These are phyloP conservation scores for Lecanoromycetidae sp. DNA, from an alignment of 2,329 filamentous ascomycete species.

Conservation along the genomic window DNA sequence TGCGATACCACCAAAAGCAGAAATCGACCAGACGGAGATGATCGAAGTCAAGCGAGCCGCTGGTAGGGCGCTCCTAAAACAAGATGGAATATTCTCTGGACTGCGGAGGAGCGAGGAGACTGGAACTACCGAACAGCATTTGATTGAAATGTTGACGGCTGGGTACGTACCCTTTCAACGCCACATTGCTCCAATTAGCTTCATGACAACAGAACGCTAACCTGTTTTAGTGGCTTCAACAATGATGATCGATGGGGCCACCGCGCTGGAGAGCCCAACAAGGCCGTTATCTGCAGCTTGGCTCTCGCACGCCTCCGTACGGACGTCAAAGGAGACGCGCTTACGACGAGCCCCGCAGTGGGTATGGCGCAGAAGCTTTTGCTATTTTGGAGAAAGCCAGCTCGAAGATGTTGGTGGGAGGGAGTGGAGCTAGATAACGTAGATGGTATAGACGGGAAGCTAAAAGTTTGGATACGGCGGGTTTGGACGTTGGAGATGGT, in stretches of 20 bases:
- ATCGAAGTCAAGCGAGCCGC: conserved; percentile 90
- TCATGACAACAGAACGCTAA: conserved; percentile 17
- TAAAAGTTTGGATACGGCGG: conserved; percentile 96
- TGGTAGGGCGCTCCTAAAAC: conserved; percentile 69
- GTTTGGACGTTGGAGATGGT: conserved; percentile 98
- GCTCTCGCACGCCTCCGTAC: conserved; percentile 85
- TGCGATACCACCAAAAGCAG: conserved; percentile 72
- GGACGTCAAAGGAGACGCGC: conserved; percentile 65
- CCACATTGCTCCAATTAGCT: no score
- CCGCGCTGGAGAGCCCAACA: conserved; percentile 92
- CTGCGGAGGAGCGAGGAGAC: conserved; percentile 89
- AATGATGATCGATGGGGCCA: conserved; percentile 94
- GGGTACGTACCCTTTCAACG: conserved; percentile 50
- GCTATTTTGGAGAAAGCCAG: conserved; percentile 95
- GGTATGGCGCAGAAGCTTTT: conserved; percentile 98
- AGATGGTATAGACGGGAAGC: conserved; percentile 75
- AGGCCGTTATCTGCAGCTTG: conserved; percentile 94
- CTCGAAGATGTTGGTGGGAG: conserved; percentile 97
- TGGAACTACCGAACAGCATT: conserved; percentile 91
- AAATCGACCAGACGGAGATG: conserved; percentile 84
- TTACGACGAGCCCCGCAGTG: conserved; percentile 63
- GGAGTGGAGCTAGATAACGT: conserved; percentile 83
- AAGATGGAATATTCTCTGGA: conserved; percentile 92
- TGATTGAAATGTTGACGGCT: conserved; percentile 98
- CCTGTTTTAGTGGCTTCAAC: conserved; percentile 66